Percentiles rank a stretch among this genome's conserved stretches.
phyloP scores from a whole-genome alignment of 2,329 filamentous ascomycete species.

The Chaetomium globosum region DNA sequence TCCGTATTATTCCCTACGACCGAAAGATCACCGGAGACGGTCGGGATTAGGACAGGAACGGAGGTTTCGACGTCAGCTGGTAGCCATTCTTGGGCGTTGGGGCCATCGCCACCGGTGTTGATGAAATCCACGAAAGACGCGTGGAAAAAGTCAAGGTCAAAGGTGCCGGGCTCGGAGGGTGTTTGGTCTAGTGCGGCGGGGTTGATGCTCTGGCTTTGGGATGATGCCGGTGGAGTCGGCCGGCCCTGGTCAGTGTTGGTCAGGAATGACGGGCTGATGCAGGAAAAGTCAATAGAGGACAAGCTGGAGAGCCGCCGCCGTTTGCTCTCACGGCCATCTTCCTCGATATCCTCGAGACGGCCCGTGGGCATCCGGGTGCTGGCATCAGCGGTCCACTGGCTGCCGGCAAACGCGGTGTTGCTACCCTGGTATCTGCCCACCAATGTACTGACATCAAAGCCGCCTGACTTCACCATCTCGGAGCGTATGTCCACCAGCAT shows the following conservation, averaged over 20 bases:
- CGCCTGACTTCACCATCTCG: conserved; percentile 37
- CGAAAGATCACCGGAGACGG: conserved; percentile 9
- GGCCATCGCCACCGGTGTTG: conserved; percentile 23
- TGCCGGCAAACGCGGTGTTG: conserved; percentile 24
- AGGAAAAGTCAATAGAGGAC: conserved; percentile 22
- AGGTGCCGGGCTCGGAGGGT: conserved; percentile 12
- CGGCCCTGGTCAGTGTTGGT: conserved; percentile 14
- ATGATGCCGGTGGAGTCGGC: conserved; percentile 19
- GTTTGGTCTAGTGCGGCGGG: conserved; percentile 2
- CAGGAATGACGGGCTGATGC: conserved; percentile 22
- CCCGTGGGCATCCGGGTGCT: neutral
- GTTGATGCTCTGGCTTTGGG: conserved; percentile 11
- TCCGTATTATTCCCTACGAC: neutral
- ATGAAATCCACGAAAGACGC: conserved; percentile 31
- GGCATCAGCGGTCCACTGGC: conserved; percentile 18
- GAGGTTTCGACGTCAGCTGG: neutral
- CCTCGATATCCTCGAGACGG: conserved; percentile 3
- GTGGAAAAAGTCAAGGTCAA: conserved; percentile 32
- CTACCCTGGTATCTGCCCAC: conserved; percentile 27
- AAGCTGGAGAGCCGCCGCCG: conserved; percentile 31
- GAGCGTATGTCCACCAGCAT: conserved; percentile 53
- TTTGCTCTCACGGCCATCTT: conserved; percentile 28
- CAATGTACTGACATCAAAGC: conserved; percentile 24
- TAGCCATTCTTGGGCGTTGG: conserved; percentile 11
- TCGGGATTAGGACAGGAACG: neutral